Percentiles rank a stretch among this genome's conserved stretches.
These are phyloP conservation scores for Zygnema circumcarinatum DNA, from an alignment of 139 green algal species.

Conservation along the genomic window DNA sequence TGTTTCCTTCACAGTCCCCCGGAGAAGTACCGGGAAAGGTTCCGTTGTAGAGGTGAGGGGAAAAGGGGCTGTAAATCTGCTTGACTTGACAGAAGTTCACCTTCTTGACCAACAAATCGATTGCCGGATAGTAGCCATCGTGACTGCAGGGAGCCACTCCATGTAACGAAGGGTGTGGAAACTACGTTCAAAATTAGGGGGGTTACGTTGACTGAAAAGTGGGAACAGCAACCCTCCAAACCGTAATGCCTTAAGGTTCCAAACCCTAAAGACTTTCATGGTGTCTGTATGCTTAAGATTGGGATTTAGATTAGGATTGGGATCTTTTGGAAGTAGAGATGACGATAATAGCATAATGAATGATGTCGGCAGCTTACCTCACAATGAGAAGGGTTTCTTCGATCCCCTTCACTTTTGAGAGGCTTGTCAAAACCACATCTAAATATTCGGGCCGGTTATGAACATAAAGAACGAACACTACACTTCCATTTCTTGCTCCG, in stretches of 20 bases:
- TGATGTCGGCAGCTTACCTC: conserved; percentile 49
- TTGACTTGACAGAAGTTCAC: conserved; percentile 55
- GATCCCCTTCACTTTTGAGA: conserved; percentile 43
- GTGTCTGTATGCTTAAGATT: too few relatives aligned
- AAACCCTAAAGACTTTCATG: too few relatives aligned
- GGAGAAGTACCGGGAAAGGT: conserved; percentile 32
- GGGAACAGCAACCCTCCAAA: too few relatives aligned
- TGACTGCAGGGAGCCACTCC: conserved; percentile 15
- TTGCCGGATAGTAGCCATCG: conserved; percentile 44
- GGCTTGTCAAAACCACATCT: conserved; percentile 15
- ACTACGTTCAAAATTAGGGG: not conserved
- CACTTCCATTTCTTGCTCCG: not conserved
- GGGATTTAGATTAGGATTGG: too few relatives aligned
- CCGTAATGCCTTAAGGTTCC: too few relatives aligned
- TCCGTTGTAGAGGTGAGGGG: conserved; percentile 33
- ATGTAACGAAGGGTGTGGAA: not conserved
- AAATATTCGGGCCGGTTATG: conserved; percentile 48
- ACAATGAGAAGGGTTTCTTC: conserved; percentile 55
- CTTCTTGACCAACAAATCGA: conserved; percentile 33
- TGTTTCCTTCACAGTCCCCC: conserved; percentile 41
- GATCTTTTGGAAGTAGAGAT: too few relatives aligned
- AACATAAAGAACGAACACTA: conserved; percentile 54
- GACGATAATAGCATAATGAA: too few relatives aligned
- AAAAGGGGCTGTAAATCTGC: conserved; percentile 58
- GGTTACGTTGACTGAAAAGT: not conserved